Evolutionary conservation across 208 protist genomes (phyloP).

Genomic region (Leptomonas pyrrhocoris): DNA sequence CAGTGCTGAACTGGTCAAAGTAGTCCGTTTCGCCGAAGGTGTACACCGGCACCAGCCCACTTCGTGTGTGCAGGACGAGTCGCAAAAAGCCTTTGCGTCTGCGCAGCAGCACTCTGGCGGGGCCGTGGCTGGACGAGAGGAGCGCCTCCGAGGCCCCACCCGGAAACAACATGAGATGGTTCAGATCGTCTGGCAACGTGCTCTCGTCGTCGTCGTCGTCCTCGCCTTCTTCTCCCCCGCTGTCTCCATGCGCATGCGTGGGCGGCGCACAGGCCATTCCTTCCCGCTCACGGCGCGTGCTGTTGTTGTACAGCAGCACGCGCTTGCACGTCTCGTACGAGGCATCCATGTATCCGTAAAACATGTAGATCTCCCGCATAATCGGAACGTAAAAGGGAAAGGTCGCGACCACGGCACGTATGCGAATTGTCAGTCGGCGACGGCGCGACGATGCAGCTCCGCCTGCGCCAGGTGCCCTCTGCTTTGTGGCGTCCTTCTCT

Average conservation of each 20-base stretch:
- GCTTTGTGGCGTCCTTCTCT: constrained; percentile 1
- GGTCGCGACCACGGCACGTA: constrained; percentile 51
- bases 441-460: background rate
- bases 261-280: background rate
- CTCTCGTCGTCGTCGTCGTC: constrained; percentile 18
- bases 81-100: constrained; percentile 59
- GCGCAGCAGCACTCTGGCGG: constrained; percentile 44
- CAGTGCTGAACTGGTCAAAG: constrained; percentile 39
- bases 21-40: constrained; percentile 68
- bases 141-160: constrained; percentile 64
- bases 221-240: background rate
- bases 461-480: background rate
- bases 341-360: constrained; percentile 57
- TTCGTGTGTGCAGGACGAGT: constrained; percentile 44
- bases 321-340: constrained; percentile 43
- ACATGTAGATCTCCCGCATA: constrained; percentile 62
- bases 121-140: constrained; percentile 33
- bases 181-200: constrained; percentile 27
- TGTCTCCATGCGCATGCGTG: background rate
- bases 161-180: constrained; percentile 52
- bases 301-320: constrained; percentile 42
- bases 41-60: constrained; percentile 51
- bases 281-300: constrained; percentile 19
- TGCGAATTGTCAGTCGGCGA: constrained; percentile 27
- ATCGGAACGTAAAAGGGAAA: constrained; percentile 67